Evolutionary conservation across 2,329 filamentous ascomycete genomes (phyloP), one percentile per base, ranked within the genome.

Genomic region (Xylariaceae sp.): DNA sequence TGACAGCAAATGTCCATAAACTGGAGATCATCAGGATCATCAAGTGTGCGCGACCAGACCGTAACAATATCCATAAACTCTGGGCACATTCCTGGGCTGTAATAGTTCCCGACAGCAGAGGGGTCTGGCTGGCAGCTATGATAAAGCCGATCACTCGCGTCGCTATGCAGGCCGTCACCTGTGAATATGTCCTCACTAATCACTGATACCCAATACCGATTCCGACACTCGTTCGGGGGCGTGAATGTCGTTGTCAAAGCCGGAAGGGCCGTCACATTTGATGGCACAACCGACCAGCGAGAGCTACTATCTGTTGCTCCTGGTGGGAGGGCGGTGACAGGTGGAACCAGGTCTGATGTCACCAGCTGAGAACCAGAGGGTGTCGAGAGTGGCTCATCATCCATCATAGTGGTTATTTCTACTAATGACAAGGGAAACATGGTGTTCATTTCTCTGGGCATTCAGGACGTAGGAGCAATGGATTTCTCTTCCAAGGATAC

Each of bases 241-340:
- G 52, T 50, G 46, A 46, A 51, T 13, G 46, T 47, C 4, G 52
- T 51, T n/a, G 52, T 55, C 27, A 51, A 10, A 6, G 52, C 15
- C 3, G 3, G 21, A 6, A n/a, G n/a, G n/a, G n/a, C n/a, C n/a
- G n/a, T n/a, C n/a, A n/a, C n/a, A n/a, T n/a, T n/a, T n/a, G n/a
- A n/a, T n/a, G n/a, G n/a, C n/a, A n/a, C n/a, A n/a, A n/a, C n/a
- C n/a, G n/a, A n/a, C n/a, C n/a, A n/a, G n/a, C n/a, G n/a, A n/a
- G n/a, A n/a, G n/a, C n/a, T n/a, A n/a, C n/a, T n/a, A n/a, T n/a
- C n/a, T n/a, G n/a, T n/a, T n/a, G n/a, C n/a, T n/a, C n/a, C n/a
- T n/a, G n/a, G n/a, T n/a, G n/a, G n/a, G n/a, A n/a, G n/a, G n/a
- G n/a, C n/a, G n/a, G n/a, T n/a, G n/a, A n/a, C n/a, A n/a, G n/a